Evolutionary conservation across 2,329 filamentous ascomycete genomes (phyloP).

Genomic region (Knufia fluminis): DNA sequence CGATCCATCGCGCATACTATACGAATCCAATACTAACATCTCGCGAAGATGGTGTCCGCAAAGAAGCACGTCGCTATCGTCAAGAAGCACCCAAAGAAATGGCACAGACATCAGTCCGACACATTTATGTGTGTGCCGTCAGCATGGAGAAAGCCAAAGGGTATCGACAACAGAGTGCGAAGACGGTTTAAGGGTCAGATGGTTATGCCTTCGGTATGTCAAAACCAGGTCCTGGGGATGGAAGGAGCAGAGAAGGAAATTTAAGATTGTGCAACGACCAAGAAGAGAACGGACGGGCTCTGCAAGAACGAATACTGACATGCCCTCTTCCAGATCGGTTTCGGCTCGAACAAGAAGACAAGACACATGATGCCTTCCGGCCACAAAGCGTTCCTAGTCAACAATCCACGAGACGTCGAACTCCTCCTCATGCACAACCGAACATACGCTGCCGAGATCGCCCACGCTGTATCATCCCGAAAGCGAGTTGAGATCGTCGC

Average conservation of each 20-base stretch:
- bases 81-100: slow-evolving; percentile 98
- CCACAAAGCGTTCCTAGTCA: slow-evolving; percentile 99
- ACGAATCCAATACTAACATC: slow-evolving; percentile 18
- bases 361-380: slow-evolving; percentile 97
- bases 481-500: slow-evolving; percentile 98
- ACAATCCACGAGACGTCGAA: slow-evolving; percentile 92
- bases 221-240: not conserved
- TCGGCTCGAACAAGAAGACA: slow-evolving; percentile 99
- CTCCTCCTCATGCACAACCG: slow-evolving; percentile 99
- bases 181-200: slow-evolving; percentile 94
- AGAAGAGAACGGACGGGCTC: not conserved
- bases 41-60: slow-evolving; percentile 81
- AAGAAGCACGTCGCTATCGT: slow-evolving; percentile 99
- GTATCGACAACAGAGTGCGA: slow-evolving; percentile 97
- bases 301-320: slow-evolving; percentile 13
- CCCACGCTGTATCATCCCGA: slow-evolving; percentile 92
- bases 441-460: slow-evolving; percentile 97
- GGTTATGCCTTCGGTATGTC: slow-evolving; percentile 88
- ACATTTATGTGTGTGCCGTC: slow-evolving; percentile 85
- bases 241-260: slow-evolving; percentile 5
- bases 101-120: slow-evolving; percentile 96
- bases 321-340: slow-evolving; percentile 68
- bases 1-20: not conserved
- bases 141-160: slow-evolving; percentile 99
- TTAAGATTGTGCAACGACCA: not conserved